Conservation (phyloP, 176 grass and related monocot genomes). For the Pontederia crassipes region DNA sequence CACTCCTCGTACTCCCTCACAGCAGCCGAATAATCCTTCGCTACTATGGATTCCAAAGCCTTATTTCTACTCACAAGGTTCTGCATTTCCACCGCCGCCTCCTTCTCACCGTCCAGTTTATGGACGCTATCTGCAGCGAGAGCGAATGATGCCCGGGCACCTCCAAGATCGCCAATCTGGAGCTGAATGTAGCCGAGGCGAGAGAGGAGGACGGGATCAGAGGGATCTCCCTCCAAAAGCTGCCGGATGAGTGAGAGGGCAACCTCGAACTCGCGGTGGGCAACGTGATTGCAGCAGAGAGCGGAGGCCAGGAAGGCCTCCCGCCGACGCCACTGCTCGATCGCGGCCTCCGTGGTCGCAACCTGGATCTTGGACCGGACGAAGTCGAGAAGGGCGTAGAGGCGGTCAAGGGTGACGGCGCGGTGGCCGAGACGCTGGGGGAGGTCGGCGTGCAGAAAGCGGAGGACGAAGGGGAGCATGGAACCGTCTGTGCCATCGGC, state of each 20-base stretch:
- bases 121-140: conserved; percentile 28
- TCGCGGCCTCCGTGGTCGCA: conserved; percentile 1
- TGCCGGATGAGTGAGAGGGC: conserved; percentile 47
- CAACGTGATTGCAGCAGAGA: conserved; percentile 70
- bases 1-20: conserved; percentile 91
- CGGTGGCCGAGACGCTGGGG: conserved; percentile 64
- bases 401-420: conserved; percentile 62
- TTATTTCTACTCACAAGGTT: conserved; percentile 65
- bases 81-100: conserved; percentile 12
- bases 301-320: conserved; percentile 37
- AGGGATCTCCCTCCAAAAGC: conserved; percentile 35
- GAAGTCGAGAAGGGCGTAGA: conserved; percentile 78
- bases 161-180: conserved; percentile 72
- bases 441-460: conserved; percentile 64
- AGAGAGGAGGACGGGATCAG: conserved; percentile 49
- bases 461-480: conserved; percentile 60
- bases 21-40: conserved; percentile 65
- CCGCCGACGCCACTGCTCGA: conserved; percentile 41
- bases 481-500: not conserved
- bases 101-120: conserved; percentile 2
- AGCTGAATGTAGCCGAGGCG: conserved; percentile 79
- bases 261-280: conserved; percentile 91
- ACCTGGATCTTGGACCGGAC: conserved; percentile 32
- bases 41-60: conserved; percentile 61
- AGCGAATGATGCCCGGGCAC: conserved; percentile 46